Base-by-base conservation (phyloP, 1,139 yeast species). In the Blastobotrys apis region DNA sequence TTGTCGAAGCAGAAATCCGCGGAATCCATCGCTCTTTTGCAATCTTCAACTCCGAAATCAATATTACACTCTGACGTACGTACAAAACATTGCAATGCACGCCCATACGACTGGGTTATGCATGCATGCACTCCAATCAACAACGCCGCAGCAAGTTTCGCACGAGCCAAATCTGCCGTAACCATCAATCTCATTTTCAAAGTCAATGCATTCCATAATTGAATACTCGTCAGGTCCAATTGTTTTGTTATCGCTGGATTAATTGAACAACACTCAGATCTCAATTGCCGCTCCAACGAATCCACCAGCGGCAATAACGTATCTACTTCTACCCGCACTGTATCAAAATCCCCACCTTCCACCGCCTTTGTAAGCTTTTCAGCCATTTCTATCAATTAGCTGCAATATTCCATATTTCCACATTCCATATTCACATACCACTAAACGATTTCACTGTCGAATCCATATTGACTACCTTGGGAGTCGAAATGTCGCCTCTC, bases 171-270 rank as follows among this genome's bases (percentile, higher is more conserved):
- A 31, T 32, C 25, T 25, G 15, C 15, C 8, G 15, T 23, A n/a
- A 20, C 25, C 19, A 36, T 21, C 3, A 20, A 19, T 16, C 25
- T 13, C 39, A 36, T 36, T 21, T 36, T 23, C 3, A 36, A 5
- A 5, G 39, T 36, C 21, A 36, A 21, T 15, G n/a, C 22, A 15
- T 36, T 36, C 39, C 39, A 36, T 8, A 36, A 25, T 15, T 36
- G 12, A 4, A 19, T 33, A 23, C 25, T 22, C 23, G 5, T 33
- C 27, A 23, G 27, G 27, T 8, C 12, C 27, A 12, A 8, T 12
- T 8, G 27, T 23, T 23, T 23, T 8, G 8, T 8, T 17, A 33
- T 19, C 23, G 9, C 5, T 9, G n/a, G 17, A 19, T 16, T 33
- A 5, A 12, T 16, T 4, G 6, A 6, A 27, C 31, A 5, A 12